These are phyloP conservation scores for Phytophthora europaea DNA, from an alignment of 352 stramenopile genomes.

Conservation along the genomic window DNA sequence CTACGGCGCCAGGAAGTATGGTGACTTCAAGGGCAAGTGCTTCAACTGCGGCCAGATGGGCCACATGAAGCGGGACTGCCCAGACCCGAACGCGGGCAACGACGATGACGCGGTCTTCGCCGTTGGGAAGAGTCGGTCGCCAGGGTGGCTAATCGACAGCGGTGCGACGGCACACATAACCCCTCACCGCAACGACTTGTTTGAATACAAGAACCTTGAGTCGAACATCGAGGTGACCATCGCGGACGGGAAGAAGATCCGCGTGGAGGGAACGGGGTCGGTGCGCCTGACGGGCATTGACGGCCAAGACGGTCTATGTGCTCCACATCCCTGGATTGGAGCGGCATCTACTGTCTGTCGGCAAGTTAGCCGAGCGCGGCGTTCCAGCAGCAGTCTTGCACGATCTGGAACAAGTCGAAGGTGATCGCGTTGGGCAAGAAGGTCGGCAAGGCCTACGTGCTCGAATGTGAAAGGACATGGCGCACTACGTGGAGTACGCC, in stretches of 20 bases:
- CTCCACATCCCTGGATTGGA: constrained; percentile 34
- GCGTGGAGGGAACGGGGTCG: background rate
- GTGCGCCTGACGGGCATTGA: background rate
- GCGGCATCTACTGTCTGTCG: background rate
- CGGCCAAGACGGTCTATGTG: constrained; percentile 20
- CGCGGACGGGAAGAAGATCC: background rate
- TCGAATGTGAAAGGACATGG: too few relatives aligned
- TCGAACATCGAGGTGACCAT: background rate
- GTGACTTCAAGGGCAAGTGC: too few relatives aligned
- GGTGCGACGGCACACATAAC: background rate
- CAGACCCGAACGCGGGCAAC: background rate
- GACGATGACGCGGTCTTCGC: background rate
- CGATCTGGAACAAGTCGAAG: too few relatives aligned
- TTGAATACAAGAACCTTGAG: background rate
- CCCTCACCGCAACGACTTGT: background rate
- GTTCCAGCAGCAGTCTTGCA: too few relatives aligned
- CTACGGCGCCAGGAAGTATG: background rate
- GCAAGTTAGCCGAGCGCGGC: background rate
- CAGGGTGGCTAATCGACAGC: background rate
- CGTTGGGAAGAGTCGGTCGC: background rate
- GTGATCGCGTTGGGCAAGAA: too few relatives aligned
- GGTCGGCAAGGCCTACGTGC: too few relatives aligned
- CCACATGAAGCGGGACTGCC: background rate
- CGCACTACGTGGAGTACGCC: too few relatives aligned
- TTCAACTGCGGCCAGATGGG: too few relatives aligned